Evolutionary conservation across 192 early-diverging fungal genomes (phyloP).

Genomic region (Diversispora eburnea): DNA sequence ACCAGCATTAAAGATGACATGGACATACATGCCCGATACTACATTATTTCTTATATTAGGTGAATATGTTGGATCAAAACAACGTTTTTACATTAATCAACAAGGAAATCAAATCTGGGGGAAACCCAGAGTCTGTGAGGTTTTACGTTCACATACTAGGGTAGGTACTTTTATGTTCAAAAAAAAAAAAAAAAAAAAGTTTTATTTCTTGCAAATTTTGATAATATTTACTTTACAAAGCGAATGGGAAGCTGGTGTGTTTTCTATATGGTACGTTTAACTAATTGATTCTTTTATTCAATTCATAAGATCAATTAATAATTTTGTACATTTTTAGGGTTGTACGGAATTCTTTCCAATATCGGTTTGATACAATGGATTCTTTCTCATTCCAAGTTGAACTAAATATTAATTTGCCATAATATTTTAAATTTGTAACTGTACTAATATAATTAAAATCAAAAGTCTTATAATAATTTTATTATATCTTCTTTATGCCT

Average conservation of each 20-base stretch:
- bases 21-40: slow-evolving; percentile 22
- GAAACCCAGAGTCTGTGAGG: slow-evolving; percentile 9
- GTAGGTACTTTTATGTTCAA: not conserved
- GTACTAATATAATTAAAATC: too few relatives aligned
- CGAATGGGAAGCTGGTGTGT: slow-evolving; percentile 10
- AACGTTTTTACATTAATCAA: slow-evolving; percentile 11
- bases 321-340: not conserved
- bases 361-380: too few relatives aligned
- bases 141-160: not conserved
- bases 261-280: slow-evolving; percentile 8
- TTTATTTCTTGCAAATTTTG: not conserved
- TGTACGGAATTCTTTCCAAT: not conserved
- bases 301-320: not conserved
- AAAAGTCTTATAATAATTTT: too few relatives aligned
- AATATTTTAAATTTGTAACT: too few relatives aligned
- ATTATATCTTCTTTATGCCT: too few relatives aligned
- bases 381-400: too few relatives aligned
- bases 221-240: slow-evolving; percentile 2
- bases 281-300: not conserved
- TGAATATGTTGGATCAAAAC: not conserved
- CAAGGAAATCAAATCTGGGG: not conserved
- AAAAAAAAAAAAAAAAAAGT: not conserved
- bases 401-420: too few relatives aligned
- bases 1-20: slow-evolving; percentile 18
- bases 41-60: slow-evolving; percentile 12